Base-by-base conservation (phyloP, 306 rosid genomes). In the Mimosa pudica region DNA sequence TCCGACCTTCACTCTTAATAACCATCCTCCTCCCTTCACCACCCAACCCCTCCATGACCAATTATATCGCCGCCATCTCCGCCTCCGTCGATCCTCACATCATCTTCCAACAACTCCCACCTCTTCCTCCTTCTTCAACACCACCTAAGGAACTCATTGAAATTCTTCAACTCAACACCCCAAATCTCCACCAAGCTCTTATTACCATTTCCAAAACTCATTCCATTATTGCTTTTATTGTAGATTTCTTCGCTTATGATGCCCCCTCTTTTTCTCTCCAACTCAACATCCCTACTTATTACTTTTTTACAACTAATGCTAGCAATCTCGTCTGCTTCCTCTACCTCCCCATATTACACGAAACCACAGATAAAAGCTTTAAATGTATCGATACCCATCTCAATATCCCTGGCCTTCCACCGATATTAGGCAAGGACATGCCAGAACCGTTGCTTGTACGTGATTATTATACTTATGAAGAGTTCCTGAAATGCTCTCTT, bases 201-300 rank as follows among this genome's bases (percentile, higher is more conserved):
- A 1, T 11, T 4, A 32, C 69, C 44, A 18, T 44, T 67, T 57
- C 10, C 80, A 0, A 77, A 73, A 38, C 13, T 69, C 41, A 73
- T 33, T 2, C n/a, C 44, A 12, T 63, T 2, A 4, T 83, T 20
- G 96, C 90, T 5, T 8, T 89, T 48, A 35, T 89, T 55, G 17
- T 88, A 58, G 89, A 89, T 57, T 76, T 83, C 77, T 65, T 91
- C 57, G 36, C 38, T 30, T 61, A 7, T 24, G 38, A 30, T 9
- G 66, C 66, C 10, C 2, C 32, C 38, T 61, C 66, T 9, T 7
- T 30, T 61, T 24, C 66, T 61, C 16, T 10, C 7, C 16, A 24
- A 61, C 82, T 89, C 38, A 74, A 81, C 51, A 49, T 89, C 45
- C 87, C 88, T 10, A 55, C 81, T 12, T 87, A 68, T 77, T 75